Conservation (phyloP, 345 rosid genomes). For the Euclidium syriacum region DNA sequence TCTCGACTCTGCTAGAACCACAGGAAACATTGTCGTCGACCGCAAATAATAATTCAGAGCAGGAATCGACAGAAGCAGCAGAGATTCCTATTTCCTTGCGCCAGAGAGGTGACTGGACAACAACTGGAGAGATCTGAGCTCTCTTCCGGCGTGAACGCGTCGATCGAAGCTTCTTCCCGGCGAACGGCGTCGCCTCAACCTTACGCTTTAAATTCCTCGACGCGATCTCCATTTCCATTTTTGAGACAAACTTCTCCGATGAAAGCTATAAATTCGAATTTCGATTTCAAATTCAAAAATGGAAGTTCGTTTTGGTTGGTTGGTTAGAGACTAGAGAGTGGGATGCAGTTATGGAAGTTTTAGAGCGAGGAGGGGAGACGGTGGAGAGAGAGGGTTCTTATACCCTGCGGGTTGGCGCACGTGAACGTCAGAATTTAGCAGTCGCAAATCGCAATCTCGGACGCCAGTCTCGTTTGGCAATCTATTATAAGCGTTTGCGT, state of each 20-base stretch:
- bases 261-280: slow-evolving; percentile 14
- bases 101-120: slow-evolving; percentile 7
- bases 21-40: slow-evolving; percentile 43
- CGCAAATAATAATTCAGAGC: slow-evolving; percentile 31
- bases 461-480: not conserved
- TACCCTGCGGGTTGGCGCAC: slow-evolving; percentile 29
- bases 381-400: slow-evolving; percentile 8
- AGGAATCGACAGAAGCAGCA: slow-evolving; percentile 35
- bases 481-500: slow-evolving; percentile 19
- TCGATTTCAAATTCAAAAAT: slow-evolving; percentile 23
- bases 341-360: slow-evolving; percentile 35
- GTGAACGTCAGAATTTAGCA: slow-evolving; percentile 1
- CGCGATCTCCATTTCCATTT: slow-evolving; percentile 24
- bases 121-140: slow-evolving; percentile 37
- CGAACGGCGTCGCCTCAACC: slow-evolving; percentile 23
- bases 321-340: slow-evolving; percentile 16
- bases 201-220: slow-evolving; percentile 24
- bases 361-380: slow-evolving; percentile 8
- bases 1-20: slow-evolving; percentile 39
- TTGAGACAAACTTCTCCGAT: not conserved
- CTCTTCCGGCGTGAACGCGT: slow-evolving; percentile 45
- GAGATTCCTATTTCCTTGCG: slow-evolving; percentile 16
- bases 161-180: slow-evolving; percentile 51
- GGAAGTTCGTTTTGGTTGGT: slow-evolving; percentile 17
- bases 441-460: slow-evolving; percentile 1